Evolutionary conservation across 306 rosid species (phyloP).

Genomic region (Oxytropis ochrocephala): DNA sequence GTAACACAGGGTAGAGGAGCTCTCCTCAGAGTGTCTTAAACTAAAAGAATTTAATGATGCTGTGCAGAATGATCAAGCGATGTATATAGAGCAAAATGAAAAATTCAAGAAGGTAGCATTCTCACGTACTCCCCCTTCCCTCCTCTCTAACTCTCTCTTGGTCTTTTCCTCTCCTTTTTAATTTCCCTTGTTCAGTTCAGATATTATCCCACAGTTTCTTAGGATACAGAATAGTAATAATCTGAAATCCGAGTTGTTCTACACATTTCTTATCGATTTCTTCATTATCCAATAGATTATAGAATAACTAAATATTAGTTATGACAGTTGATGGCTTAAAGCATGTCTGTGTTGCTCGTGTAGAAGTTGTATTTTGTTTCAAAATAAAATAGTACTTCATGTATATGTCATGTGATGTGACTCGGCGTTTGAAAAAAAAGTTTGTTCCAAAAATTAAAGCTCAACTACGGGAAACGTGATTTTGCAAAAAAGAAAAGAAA

Average conservation of each 20-base stretch:
- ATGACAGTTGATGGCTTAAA: neutral
- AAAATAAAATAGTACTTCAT: neutral
- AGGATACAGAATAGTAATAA: neutral
- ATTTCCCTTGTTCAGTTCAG: neutral
- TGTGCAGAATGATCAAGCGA: constrained; percentile 35
- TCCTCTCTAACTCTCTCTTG: too few species aligned
- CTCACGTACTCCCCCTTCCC: too few species aligned
- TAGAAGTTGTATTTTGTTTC: neutral
- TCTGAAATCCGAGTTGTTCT: neutral
- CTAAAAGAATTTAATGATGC: too few species aligned
- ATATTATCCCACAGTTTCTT: constrained; percentile 12
- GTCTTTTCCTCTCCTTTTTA: too few species aligned
- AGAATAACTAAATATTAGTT: neutral
- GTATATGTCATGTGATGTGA: neutral
- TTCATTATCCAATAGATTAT: constrained; percentile 5
- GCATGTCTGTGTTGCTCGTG: constrained; percentile 1
- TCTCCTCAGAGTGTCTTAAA: too few species aligned
- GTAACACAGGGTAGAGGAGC: constrained; percentile 10
- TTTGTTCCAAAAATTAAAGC: neutral
- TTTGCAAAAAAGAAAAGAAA: neutral
- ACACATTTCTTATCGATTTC: neutral
- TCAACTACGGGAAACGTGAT: neutral
- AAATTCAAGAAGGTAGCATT: too few species aligned
- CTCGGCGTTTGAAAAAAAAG: neutral
- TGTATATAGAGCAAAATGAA: constrained; percentile 38